A percentile compares a stretch with the other conserved stretches of the same genome.
Conservation (phyloP, 768 basidiomycete genomes). For the Boletellus emodensis region DNA sequence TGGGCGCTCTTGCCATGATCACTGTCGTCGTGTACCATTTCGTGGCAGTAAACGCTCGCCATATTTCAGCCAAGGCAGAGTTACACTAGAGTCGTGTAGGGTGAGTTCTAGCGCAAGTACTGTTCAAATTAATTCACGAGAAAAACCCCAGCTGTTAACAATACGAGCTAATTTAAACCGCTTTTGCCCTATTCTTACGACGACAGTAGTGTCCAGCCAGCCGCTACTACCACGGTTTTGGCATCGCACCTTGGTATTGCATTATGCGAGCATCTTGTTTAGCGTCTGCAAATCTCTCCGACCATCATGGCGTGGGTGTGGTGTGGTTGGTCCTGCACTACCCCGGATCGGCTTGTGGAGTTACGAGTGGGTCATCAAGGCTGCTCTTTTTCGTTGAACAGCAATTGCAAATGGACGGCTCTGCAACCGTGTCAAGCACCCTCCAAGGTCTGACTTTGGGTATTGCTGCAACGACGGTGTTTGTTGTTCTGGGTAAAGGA, state of each 20-base stretch:
- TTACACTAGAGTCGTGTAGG: constrained; percentile 2
- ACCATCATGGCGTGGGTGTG: constrained; percentile 10
- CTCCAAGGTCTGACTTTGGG: neutral
- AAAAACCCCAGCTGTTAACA: neutral
- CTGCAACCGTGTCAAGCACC: neutral
- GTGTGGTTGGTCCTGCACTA: constrained; percentile 19
- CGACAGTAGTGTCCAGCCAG: neutral
- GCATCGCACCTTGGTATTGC: constrained; percentile 19
- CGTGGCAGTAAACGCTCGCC: constrained; percentile 75
- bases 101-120: constrained; percentile 3
- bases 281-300: constrained; percentile 11
- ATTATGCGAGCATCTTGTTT: neutral
- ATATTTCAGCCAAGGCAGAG: constrained; percentile 31
- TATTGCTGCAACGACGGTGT: neutral
- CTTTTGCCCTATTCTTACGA: neutral
- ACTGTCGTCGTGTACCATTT: constrained; percentile 89
- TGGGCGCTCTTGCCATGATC: constrained; percentile 83
- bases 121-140: neutral
- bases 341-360: neutral
- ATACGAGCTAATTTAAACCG: neutral
- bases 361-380: neutral
- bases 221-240: constrained; percentile 8
- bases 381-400: constrained; percentile 12
- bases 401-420: constrained; percentile 11
- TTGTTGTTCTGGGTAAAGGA: neutral